Base-by-base conservation (phyloP, 2,329 filamentous ascomycete species). In the Didymella pomorum region DNA sequence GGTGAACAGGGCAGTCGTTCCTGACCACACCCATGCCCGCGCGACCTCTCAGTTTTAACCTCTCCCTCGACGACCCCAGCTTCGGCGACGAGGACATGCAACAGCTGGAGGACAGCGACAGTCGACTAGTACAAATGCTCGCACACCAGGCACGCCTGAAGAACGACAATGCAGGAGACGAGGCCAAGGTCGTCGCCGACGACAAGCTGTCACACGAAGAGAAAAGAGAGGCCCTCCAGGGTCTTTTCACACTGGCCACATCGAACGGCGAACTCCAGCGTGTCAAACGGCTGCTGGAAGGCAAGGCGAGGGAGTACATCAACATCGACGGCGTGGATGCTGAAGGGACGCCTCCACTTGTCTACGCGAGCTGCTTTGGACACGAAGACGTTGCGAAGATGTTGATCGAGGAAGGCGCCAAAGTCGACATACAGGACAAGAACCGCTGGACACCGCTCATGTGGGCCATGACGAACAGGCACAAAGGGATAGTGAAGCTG, bases 391-490 rank as follows among this genome's bases (percentile, higher is more conserved):
- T 97, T 4, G 95, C 98, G 23, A 85, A 89, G 58, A 87, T 89
- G 35, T 84, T 99, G 50, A 86, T 99, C 51, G 86, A 92, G 58
- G 92, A 92, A 10, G 93, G 94, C 23, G 94, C 90, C 37, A 86
- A 92, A 69, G 93, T 98, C 51, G 93, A 99, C 79, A 89, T 89
- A 70, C 94, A 98, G 78, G 95, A 99, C 75, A 91, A 89, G 63
- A 98, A 98, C 74, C 90, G 96, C 73, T 99, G 95, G 95, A 98
- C 92, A 71, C 91, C 95, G 14, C 83, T 99, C 61, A 99, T 99
- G 93, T 99, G 95, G 95, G 94, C 95, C 48, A 98, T 98, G 92
- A 99, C 95, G 55, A 99, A 99, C 77, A 84, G 93, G 56, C 95
- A 99, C 79, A 98, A 98, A 79, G 89, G 88, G 46, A 99, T 99